These are phyloP conservation scores for Botryotinia calthae DNA, from an alignment of 2,329 filamentous ascomycete genomes.

Conservation along the genomic window DNA sequence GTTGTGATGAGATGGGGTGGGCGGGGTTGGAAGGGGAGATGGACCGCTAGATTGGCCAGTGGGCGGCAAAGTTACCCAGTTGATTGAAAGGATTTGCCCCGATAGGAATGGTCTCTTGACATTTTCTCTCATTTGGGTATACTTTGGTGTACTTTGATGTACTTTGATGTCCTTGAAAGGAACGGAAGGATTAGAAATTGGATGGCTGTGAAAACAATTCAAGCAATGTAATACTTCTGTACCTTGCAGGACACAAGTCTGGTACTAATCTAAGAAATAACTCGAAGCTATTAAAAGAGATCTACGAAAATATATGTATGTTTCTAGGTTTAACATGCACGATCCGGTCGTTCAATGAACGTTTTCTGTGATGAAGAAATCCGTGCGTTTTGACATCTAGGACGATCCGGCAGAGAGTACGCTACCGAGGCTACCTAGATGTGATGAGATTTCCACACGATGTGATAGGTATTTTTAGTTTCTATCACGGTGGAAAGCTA, in stretches of 20 bases:
- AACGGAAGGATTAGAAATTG: conserved; percentile 9
- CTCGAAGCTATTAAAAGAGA: not conserved
- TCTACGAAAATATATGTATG: not conserved
- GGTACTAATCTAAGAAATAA: not conserved
- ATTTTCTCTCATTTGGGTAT: not conserved
- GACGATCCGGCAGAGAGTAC: conserved; percentile 5
- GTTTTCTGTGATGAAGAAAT: conserved; percentile 5
- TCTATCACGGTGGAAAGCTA: not conserved
- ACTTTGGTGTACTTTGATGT: not conserved
- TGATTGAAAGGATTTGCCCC: conserved; percentile 2
- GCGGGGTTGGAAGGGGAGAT: not conserved
- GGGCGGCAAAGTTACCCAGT: conserved; percentile 19
- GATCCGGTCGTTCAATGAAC: not conserved
- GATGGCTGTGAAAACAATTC: not conserved
- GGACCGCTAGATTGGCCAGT: conserved; percentile 7
- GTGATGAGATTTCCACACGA: conserved; percentile 11
- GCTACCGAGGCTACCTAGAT: not conserved
- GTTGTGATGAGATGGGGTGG: conserved; percentile 13
- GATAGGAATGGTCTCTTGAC: not conserved
- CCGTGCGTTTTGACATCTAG: conserved; percentile 3
- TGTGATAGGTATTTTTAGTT: conserved; percentile 2
- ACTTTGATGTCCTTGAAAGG: not conserved
- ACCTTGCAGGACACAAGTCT: not conserved
- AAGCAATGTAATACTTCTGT: not conserved
- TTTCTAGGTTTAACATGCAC: not conserved